phyloP scores from a whole-genome alignment of 768 basidiomycete genomes.

The Trametes cingulata region DNA sequence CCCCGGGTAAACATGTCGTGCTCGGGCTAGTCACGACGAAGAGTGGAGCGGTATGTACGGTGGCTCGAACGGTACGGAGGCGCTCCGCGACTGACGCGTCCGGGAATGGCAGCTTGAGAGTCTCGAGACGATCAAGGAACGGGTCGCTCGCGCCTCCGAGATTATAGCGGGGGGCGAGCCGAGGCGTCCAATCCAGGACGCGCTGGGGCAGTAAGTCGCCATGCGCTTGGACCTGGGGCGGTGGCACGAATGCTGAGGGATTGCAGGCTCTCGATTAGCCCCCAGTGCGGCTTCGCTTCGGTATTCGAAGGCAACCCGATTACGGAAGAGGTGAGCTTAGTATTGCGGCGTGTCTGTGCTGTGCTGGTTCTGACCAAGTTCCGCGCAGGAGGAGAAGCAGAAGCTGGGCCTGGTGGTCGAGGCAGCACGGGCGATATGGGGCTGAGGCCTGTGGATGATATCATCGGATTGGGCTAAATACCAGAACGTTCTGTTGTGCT shows the following conservation, averaged over 20 bases:
- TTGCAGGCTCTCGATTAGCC: conserved; percentile 42
- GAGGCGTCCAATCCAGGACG: conserved; percentile 39
- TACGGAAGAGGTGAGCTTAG: conserved; percentile 26
- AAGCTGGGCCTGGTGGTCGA: conserved; percentile 40
- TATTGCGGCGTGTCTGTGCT: background rate
- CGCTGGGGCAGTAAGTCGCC: conserved; percentile 39
- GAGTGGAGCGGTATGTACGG: conserved; percentile 38
- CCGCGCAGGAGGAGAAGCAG: conserved; percentile 36
- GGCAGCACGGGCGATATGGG: conserved; percentile 39
- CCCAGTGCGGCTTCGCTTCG: conserved; percentile 53
- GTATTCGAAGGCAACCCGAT: conserved; percentile 48
- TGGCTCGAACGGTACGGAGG: background rate
- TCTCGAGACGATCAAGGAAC: conserved; percentile 37
- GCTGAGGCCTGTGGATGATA: conserved; percentile 14
- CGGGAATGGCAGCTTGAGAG: conserved; percentile 39
- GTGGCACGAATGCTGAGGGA: background rate
- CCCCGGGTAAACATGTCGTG: conserved; percentile 42
- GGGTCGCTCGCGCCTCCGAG: conserved; percentile 44
- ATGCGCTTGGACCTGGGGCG: background rate
- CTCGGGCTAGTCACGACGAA: conserved; percentile 50
- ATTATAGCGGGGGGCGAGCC: conserved; percentile 37
- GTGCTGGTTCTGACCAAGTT: background rate
- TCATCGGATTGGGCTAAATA: background rate
- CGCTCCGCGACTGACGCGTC: conserved; percentile 1
- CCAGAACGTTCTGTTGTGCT: background rate